A percentile compares a stretch with the other conserved stretches of the same genome.
phyloP scores from a whole-genome alignment of 2,329 filamentous ascomycete genomes.

The Tolypocladium album region DNA sequence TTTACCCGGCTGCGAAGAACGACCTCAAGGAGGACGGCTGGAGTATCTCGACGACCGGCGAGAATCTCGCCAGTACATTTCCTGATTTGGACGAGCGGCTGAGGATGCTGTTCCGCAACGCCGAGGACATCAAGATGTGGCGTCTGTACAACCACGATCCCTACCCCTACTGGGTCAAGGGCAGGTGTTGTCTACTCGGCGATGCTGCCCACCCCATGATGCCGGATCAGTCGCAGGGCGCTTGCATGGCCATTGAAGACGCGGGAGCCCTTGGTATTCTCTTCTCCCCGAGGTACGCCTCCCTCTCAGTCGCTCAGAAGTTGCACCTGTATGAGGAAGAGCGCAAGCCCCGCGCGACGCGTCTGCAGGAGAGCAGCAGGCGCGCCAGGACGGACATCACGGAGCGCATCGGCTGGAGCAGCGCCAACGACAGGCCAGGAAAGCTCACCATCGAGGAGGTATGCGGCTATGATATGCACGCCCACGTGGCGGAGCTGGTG shows the following conservation, averaged over 20 bases:
- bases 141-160: conserved; percentile 33
- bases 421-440: conserved; percentile 35
- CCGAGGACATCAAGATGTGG: conserved; percentile 52
- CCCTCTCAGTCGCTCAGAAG: conserved; percentile 28
- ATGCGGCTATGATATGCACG: conserved; percentile 36
- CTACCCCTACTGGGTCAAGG: conserved; percentile 40
- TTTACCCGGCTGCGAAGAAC: conserved; percentile 47
- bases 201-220: conserved; percentile 59
- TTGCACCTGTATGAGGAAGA: conserved; percentile 37
- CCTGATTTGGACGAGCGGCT: conserved; percentile 46
- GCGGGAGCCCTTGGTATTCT: conserved; percentile 48
- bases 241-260: conserved; percentile 56
- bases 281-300: conserved; percentile 31
- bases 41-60: conserved; percentile 37
- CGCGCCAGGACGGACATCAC: conserved; percentile 44
- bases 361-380: conserved; percentile 38
- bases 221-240: conserved; percentile 56
- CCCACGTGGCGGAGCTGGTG: conserved; percentile 9
- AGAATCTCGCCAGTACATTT: conserved; percentile 46
- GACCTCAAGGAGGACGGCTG: conserved; percentile 47
- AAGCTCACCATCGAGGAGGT: conserved; percentile 55
- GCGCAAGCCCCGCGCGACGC: conserved; percentile 35
- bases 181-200: conserved; percentile 41
- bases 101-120: conserved; percentile 40
- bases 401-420: conserved; percentile 16